Evolutionary conservation across 352 stramenopile genomes (phyloP).

Genomic region (Globisporangium paddicum): DNA sequence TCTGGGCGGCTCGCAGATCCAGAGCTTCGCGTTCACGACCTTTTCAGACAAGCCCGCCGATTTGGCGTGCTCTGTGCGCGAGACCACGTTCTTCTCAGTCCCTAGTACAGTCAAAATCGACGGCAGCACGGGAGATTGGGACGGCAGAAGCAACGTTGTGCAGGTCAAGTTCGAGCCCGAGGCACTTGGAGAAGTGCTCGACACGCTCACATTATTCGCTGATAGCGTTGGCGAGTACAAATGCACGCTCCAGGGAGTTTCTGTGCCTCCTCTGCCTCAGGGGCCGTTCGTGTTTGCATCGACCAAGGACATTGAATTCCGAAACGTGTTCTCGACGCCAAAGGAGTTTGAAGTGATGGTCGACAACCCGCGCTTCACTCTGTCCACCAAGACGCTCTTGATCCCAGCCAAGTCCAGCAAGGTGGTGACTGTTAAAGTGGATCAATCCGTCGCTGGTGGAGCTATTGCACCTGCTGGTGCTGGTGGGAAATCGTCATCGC

Average conservation of each 20-base stretch:
- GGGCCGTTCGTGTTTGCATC: slow-evolving; percentile 74
- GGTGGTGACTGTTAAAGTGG: slow-evolving; percentile 54
- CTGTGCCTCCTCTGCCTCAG: slow-evolving; percentile 71
- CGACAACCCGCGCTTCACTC: slow-evolving; percentile 70
- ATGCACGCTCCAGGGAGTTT: slow-evolving; percentile 76
- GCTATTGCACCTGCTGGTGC: background rate
- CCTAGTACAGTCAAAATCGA: slow-evolving; percentile 45
- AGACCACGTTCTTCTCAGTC: slow-evolving; percentile 71
- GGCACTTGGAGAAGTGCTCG: slow-evolving; percentile 77
- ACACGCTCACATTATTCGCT: slow-evolving; percentile 67
- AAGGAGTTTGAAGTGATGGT: slow-evolving; percentile 76
- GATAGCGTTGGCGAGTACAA: slow-evolving; percentile 76
- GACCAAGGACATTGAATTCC: slow-evolving; percentile 80
- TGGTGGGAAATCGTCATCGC: slow-evolving; percentile 3
- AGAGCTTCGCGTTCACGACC: slow-evolving; percentile 77
- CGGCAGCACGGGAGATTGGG: slow-evolving; percentile 49
- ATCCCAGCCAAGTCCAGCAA: slow-evolving; percentile 70
- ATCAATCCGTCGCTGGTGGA: slow-evolving; percentile 16
- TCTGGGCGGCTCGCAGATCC: slow-evolving; percentile 68
- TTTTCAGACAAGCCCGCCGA: slow-evolving; percentile 38
- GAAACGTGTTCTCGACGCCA: slow-evolving; percentile 83
- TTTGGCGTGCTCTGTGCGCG: slow-evolving; percentile 48
- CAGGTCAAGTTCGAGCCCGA: slow-evolving; percentile 88
- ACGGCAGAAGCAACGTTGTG: slow-evolving; percentile 58
- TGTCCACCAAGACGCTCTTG: slow-evolving; percentile 48